phyloP scores from a whole-genome alignment of 345 rosid genomes.

The Excoecaria cochinchinensis region DNA sequence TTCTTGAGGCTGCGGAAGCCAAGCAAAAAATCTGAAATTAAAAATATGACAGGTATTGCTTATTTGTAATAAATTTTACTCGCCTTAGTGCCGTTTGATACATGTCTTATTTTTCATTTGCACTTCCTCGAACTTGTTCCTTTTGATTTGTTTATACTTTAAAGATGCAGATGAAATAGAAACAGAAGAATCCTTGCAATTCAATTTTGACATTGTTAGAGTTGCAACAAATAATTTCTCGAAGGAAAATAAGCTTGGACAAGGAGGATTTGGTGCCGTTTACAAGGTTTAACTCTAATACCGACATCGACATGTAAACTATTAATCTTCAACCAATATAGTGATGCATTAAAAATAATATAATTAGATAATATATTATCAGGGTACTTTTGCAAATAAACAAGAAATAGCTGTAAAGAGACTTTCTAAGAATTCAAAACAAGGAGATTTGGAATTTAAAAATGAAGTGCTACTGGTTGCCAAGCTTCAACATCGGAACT shows the following conservation, averaged over 20 bases:
- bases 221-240: conserved; percentile 41
- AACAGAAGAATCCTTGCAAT: conserved; percentile 21
- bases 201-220: conserved; percentile 26
- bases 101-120: background rate
- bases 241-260: conserved; percentile 39
- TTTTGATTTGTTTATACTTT: background rate
- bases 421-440: conserved; percentile 27
- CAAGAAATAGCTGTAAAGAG: conserved; percentile 39
- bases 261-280: conserved; percentile 55
- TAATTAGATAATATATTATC: background rate
- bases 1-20: conserved; percentile 14
- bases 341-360: background rate
- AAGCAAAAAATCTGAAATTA: conserved; percentile 12
- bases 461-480: conserved; percentile 39
- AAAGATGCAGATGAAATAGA: conserved; percentile 4
- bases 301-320: no score
- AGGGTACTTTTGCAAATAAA: conserved; percentile 17
- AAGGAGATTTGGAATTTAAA: conserved; percentile 42
- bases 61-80: no score
- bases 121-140: background rate
- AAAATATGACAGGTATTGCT: background rate
- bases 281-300: conserved; percentile 30
- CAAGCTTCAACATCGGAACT: conserved; percentile 39
- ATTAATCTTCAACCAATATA: background rate
- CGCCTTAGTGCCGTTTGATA: no score